Conservation (phyloP, 2,329 filamentous ascomycete species). For the Penicillium sp. region DNA sequence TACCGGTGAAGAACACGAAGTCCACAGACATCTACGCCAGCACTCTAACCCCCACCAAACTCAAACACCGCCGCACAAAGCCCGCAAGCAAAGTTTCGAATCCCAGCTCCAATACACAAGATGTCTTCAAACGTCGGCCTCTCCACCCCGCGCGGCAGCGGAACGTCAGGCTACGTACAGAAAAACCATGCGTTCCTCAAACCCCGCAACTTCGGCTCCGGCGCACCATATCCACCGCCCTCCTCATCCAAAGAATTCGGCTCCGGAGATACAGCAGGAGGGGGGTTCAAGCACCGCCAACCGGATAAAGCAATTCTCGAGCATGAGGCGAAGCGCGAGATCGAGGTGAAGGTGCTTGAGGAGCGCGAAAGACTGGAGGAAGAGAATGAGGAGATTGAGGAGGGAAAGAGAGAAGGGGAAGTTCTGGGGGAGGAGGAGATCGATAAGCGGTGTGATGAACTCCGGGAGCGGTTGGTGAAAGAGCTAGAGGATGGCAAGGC, state of each 20-base stretch:
- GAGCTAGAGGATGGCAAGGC: slow-evolving; percentile 58
- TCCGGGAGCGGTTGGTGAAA: slow-evolving; percentile 67
- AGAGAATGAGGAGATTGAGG: slow-evolving; percentile 65
- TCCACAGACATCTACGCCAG: not conserved
- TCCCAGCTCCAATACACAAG: slow-evolving; percentile 15
- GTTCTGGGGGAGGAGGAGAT: slow-evolving; percentile 81
- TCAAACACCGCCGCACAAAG: not conserved
- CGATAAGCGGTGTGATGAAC: slow-evolving; percentile 71
- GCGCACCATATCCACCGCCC: slow-evolving; percentile 70
- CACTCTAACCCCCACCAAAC: not conserved
- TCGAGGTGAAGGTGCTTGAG: slow-evolving; percentile 94
- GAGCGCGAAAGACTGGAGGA: slow-evolving; percentile 91
- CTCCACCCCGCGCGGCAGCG: slow-evolving; percentile 88
- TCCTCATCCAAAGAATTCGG: slow-evolving; percentile 10
- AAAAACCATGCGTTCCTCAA: slow-evolving; percentile 88
- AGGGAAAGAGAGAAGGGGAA: slow-evolving; percentile 61
- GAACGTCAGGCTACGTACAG: slow-evolving; percentile 96
- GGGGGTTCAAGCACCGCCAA: slow-evolving; percentile 72
- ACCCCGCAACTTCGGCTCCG: slow-evolving; percentile 72
- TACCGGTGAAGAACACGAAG: not conserved
- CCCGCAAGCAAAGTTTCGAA: slow-evolving; percentile 45
- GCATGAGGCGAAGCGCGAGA: slow-evolving; percentile 86
- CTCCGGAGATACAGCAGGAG: slow-evolving; percentile 30
- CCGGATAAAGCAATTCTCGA: slow-evolving; percentile 93
- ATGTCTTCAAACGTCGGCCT: slow-evolving; percentile 99